These are phyloP conservation scores for Alnus glutinosa DNA, from an alignment of 306 rosid genomes.

Conservation along the genomic window DNA sequence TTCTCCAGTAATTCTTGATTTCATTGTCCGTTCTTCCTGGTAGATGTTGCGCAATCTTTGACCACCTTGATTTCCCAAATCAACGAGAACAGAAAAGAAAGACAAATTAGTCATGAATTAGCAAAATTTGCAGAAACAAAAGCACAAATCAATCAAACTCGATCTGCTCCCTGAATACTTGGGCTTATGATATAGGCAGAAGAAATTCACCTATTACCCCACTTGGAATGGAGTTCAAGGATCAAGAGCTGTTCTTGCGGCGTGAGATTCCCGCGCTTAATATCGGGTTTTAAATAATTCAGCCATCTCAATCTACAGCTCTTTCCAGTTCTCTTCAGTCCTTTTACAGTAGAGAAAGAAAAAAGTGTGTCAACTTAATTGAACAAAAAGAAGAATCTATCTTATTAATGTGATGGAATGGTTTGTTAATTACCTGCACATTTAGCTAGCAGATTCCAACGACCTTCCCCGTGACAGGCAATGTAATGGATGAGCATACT, in stretches of 20 bases:
- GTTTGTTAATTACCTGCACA: constrained; percentile 59
- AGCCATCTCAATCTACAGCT: constrained; percentile 97
- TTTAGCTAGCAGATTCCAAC: constrained; percentile 88
- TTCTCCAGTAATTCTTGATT: constrained; percentile 91
- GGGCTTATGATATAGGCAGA: no score
- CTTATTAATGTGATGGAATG: constrained; percentile 16
- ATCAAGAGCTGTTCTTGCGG: constrained; percentile 91
- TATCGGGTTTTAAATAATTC: constrained; percentile 90
- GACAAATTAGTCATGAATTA: no score
- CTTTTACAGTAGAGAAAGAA: constrained; percentile 37
- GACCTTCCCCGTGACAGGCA: constrained; percentile 87
- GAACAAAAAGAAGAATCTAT: constrained; percentile 18
- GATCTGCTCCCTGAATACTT: no score
- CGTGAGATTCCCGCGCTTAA: constrained; percentile 88
- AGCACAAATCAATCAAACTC: not conserved
- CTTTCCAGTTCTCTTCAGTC: constrained; percentile 93
- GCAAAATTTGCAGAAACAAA: not conserved
- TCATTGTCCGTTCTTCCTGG: constrained; percentile 97
- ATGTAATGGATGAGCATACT: constrained; percentile 79
- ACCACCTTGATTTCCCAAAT: constrained; percentile 58
- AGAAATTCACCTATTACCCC: constrained; percentile 74
- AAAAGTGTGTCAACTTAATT: not conserved
- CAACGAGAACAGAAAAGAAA: not conserved
- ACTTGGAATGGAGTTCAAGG: constrained; percentile 90
- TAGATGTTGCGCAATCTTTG: constrained; percentile 84